Evolutionary conservation across 257 asterid genomes (phyloP), one percentile per base, ranked within the genome.

Genomic region (Lycium barbarum): DNA sequence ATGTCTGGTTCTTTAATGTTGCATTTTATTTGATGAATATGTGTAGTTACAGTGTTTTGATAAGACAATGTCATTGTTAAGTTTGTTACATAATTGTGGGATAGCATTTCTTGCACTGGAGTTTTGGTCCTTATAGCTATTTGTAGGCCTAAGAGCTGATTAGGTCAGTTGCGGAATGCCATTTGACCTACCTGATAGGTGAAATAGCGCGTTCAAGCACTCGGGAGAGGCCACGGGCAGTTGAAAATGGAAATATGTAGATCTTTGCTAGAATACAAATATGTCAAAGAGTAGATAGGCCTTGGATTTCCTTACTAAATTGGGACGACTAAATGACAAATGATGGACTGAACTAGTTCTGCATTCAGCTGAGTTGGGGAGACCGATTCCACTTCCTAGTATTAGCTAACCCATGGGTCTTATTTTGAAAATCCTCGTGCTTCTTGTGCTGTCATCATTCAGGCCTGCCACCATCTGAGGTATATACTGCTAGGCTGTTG

Each of bases 1-100:
- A 96, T 33, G 91, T 63, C 57, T 49, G 38, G 10, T n/a, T 51
- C 45, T 82, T 9, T 62, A 53, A 36, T 83, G 49, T 33, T 78
- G 33, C 65, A 26, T 78, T 33, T 53, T 5, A 15, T 26, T 78
- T 53, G 82, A 18, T 7, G 65, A 26, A 14, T 51, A 3, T 78
- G 63, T 76, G 9, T 6, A 3, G 22, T 26, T 76, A 14, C 14
- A 3, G 82, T 26, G 26, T 26, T 53, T 76, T 76, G 14, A 22
- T 0, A 76, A 51, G 82, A 26, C 45, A 22, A 74, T 11, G 12
- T 8, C 22, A 26, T 33, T 76, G 82, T 26, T 26, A 76, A 51
- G 33, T 13, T 13, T 51, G 59, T 73, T 73, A 49, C 11, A 9
- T 43, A 71, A 43, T 0, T 18, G 40, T 73, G 36, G 38, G 40